These are phyloP conservation scores for Piromyces finnis DNA, from an alignment of 192 early-diverging fungal genomes.

Conservation along the genomic window DNA sequence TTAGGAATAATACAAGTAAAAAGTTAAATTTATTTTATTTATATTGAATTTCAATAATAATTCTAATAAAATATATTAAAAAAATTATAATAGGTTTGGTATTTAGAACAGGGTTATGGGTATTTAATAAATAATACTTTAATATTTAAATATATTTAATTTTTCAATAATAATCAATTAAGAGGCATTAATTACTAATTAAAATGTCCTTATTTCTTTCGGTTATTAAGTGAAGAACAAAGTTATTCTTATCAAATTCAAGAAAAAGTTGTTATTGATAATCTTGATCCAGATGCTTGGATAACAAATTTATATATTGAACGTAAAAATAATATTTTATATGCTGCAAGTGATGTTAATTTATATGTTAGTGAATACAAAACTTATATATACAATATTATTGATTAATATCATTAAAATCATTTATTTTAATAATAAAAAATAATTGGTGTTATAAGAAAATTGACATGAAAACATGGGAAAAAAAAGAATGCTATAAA, in stretches of 20 bases:
- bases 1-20: neutral
- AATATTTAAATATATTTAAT: no score
- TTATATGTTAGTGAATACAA: constrained; percentile 5
- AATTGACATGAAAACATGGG: constrained; percentile 3
- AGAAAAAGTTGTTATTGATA: neutral
- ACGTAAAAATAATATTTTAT: constrained; percentile 1
- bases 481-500: constrained; percentile 5
- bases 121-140: constrained; percentile 3
- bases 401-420: no score
- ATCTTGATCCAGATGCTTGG: constrained; percentile 15
- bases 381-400: no score
- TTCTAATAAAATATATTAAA: no score
- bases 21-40: no score
- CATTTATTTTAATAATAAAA: no score
- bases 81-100: neutral
- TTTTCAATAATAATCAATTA: no score
- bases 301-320: constrained; percentile 12
- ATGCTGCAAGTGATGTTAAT: constrained; percentile 12
- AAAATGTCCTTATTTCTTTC: no score
- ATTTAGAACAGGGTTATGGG: constrained; percentile 3
- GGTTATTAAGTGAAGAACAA: neutral
- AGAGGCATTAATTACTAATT: no score
- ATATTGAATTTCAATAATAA: no score
- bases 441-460: no score
- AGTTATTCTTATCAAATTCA: neutral